phyloP scores from a whole-genome alignment of 768 basidiomycete genomes.

The Phaeotremella skinneri region DNA sequence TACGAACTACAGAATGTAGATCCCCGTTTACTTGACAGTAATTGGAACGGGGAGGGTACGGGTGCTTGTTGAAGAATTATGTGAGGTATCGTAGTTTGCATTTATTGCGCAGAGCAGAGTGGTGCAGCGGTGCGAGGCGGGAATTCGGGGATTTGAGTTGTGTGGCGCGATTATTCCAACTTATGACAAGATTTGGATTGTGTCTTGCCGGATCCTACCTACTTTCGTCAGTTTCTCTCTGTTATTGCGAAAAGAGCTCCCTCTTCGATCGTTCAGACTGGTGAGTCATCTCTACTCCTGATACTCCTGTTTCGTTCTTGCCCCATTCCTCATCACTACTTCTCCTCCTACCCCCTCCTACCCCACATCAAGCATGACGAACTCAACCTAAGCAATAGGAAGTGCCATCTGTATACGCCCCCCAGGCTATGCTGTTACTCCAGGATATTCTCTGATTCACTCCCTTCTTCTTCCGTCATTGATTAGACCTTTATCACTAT shows the following conservation, averaged over 20 bases:
- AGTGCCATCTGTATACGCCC: conserved; percentile 37
- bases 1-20: neutral
- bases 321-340: conserved; percentile 2
- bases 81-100: too few species aligned
- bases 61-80: neutral
- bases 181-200: neutral
- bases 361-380: conserved; percentile 31
- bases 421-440: conserved; percentile 27
- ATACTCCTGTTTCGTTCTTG: neutral
- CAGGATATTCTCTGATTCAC: conserved; percentile 32
- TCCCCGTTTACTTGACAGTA: neutral
- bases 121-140: neutral
- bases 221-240: too few species aligned
- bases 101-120: too few species aligned
- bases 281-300: too few species aligned
- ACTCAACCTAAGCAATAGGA: conserved; percentile 31
- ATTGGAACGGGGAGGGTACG: neutral
- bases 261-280: too few species aligned
- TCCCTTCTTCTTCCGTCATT: neutral
- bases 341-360: conserved; percentile 6
- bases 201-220: too few species aligned
- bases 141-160: neutral
- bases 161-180: neutral
- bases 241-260: too few species aligned
- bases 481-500: too few species aligned